phyloP scores from a whole-genome alignment of 257 asterid species.

The Petunia axillaris region DNA sequence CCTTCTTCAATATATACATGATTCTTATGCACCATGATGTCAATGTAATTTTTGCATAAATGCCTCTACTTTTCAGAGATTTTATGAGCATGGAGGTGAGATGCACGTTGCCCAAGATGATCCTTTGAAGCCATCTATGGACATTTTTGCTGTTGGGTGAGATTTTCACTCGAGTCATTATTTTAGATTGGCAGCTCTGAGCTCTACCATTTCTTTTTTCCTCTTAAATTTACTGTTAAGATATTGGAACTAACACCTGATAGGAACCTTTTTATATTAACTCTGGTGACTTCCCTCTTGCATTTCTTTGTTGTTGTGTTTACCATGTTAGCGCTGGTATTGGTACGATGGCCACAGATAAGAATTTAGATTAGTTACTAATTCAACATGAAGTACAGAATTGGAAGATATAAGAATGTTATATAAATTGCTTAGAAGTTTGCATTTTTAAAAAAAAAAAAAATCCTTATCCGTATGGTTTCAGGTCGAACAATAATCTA shows the following conservation, averaged over 20 bases:
- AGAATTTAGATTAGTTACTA: slow-evolving; percentile 6
- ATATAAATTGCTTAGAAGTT: slow-evolving; percentile 7
- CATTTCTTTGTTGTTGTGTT: neutral
- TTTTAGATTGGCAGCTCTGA: slow-evolving; percentile 14
- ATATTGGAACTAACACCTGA: neutral
- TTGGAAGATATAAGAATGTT: neutral
- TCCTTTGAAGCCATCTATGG: slow-evolving; percentile 88
- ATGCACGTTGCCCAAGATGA: slow-evolving; percentile 79
- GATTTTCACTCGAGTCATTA: slow-evolving; percentile 38
- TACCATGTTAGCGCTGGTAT: slow-evolving; percentile 5
- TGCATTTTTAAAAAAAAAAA: neutral
- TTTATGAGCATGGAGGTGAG: slow-evolving; percentile 96
- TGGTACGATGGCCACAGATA: neutral
- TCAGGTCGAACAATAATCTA: neutral
- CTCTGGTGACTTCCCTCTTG: neutral
- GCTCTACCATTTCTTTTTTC: slow-evolving; percentile 1
- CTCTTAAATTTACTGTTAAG: slow-evolving; percentile 6
- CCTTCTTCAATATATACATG: neutral
- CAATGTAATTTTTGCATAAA: slow-evolving; percentile 22
- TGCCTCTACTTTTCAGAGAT: slow-evolving; percentile 68
- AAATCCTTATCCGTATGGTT: neutral
- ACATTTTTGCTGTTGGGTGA: slow-evolving; percentile 97
- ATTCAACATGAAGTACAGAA: neutral
- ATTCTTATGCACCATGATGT: neutral
- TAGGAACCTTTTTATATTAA: neutral